phyloP scores from a whole-genome alignment of 1,139 yeast genomes.

The Suhomyces taliae region DNA sequence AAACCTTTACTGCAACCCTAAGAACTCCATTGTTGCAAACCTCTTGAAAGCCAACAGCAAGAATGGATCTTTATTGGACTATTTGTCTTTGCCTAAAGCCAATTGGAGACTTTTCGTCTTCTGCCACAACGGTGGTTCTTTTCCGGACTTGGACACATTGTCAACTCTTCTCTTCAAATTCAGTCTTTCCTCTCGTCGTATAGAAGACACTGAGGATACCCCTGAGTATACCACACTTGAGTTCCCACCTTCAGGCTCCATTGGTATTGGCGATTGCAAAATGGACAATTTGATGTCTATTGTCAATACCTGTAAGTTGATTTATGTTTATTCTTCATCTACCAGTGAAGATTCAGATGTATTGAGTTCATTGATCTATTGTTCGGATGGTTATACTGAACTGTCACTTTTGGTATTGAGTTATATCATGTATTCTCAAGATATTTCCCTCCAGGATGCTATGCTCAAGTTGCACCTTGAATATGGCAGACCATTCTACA shows the following conservation, averaged over 20 bases:
- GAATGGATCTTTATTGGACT: constrained; percentile 13
- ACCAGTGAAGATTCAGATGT: constrained; percentile 26
- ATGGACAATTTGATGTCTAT: constrained; percentile 56
- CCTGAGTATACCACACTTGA: constrained; percentile 45
- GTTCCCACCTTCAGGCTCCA: constrained; percentile 84
- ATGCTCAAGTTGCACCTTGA: constrained; percentile 59
- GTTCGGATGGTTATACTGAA: constrained; percentile 93
- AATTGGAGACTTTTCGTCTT: constrained; percentile 40
- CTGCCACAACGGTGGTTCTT: constrained; percentile 55
- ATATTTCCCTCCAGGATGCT: constrained; percentile 50
- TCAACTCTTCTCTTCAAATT: constrained; percentile 35
- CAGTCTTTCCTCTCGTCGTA: constrained; percentile 27
- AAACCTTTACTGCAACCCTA: constrained; percentile 51
- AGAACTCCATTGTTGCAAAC: constrained; percentile 47
- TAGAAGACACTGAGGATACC: constrained; percentile 17
- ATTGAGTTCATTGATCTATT: constrained; percentile 56
- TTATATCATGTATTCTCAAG: constrained; percentile 66
- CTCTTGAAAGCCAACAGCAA: constrained; percentile 3
- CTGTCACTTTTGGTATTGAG: constrained; percentile 73
- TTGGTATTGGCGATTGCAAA: constrained; percentile 69
- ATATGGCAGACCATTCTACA: constrained; percentile 77
- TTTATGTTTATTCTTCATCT: constrained; percentile 43
- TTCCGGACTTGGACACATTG: constrained; percentile 49
- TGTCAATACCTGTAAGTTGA: constrained; percentile 61
- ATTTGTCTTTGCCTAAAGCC: constrained; percentile 37